phyloP scores from a whole-genome alignment of 208 protist genomes.

The Acanthamoeba rhysodes region DNA sequence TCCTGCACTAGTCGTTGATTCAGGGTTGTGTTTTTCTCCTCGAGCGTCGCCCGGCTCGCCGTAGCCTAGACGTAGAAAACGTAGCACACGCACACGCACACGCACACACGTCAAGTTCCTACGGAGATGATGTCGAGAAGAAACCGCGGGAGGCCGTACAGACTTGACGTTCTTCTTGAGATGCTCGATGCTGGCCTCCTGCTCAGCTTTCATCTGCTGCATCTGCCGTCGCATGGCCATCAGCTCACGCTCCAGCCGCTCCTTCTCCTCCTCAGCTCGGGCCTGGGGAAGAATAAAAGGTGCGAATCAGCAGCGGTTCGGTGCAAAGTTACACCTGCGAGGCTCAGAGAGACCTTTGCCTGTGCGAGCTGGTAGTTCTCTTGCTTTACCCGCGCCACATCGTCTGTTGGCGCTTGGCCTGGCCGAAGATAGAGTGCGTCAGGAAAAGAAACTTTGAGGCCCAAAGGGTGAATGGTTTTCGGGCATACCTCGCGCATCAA shows the following conservation, averaged over 20 bases:
- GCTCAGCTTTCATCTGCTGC: background rate
- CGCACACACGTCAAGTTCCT: background rate
- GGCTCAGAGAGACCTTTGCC: background rate
- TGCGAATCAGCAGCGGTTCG: too few relatives aligned
- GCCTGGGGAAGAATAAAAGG: background rate
- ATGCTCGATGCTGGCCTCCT: constrained; percentile 7
- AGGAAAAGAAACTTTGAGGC: too few relatives aligned
- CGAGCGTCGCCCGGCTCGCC: background rate
- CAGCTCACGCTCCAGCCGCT: background rate
- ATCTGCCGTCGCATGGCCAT: background rate
- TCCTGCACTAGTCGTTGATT: background rate
- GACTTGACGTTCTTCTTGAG: background rate
- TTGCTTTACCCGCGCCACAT: background rate
- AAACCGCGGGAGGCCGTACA: background rate
- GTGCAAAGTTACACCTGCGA: background rate
- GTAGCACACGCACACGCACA: background rate
- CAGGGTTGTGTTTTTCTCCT: background rate
- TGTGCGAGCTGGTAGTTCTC: background rate
- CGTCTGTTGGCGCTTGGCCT: background rate
- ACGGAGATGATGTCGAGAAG: background rate
- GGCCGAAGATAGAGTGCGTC: background rate
- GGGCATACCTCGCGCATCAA: background rate
- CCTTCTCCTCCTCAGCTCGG: background rate
- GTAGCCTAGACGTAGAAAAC: background rate
- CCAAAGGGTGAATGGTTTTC: too few relatives aligned